Conservation (phyloP, 2,329 filamentous ascomycete species). For the Capronia americana region DNA sequence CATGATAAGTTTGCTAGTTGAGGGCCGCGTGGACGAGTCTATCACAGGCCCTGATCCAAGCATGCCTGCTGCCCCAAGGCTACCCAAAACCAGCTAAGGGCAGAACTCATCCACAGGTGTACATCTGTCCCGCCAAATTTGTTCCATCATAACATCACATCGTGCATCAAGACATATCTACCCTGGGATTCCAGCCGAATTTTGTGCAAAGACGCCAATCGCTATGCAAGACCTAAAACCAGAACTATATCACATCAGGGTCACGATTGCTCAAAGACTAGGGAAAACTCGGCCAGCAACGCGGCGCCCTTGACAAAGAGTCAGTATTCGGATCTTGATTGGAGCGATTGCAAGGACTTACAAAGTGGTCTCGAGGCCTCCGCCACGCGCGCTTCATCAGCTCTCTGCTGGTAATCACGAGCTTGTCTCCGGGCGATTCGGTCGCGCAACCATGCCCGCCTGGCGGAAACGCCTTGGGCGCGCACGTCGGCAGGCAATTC, state of each 20-base stretch:
- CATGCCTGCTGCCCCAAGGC: neutral
- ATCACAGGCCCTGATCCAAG: neutral
- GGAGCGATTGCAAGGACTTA: conserved; percentile 21
- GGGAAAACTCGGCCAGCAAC: conserved; percentile 32
- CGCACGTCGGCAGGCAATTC: conserved; percentile 37
- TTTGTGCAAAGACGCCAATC: conserved; percentile 22
- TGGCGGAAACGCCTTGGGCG: conserved; percentile 35
- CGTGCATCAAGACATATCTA: conserved; percentile 21
- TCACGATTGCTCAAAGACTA: conserved; percentile 26
- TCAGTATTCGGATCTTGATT: conserved; percentile 8
- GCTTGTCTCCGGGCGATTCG: conserved; percentile 35
- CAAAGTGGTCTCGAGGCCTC: conserved; percentile 34
- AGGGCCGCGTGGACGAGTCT: neutral
- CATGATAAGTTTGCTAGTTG: conserved; percentile 76
- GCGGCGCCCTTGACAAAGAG: conserved; percentile 29
- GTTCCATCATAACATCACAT: conserved; percentile 18
- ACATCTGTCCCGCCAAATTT: conserved; percentile 1
- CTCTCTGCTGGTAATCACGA: conserved; percentile 33
- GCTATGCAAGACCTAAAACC: conserved; percentile 29
- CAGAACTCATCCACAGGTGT: conserved; percentile 2
- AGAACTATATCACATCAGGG: conserved; percentile 6
- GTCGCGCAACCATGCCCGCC: conserved; percentile 38
- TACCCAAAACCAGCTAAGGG: neutral
- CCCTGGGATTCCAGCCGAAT: neutral
- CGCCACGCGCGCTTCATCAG: conserved; percentile 29